These are phyloP conservation scores for Talaromyces islandicus DNA, from an alignment of 2,329 filamentous ascomycete species.

Conservation along the genomic window DNA sequence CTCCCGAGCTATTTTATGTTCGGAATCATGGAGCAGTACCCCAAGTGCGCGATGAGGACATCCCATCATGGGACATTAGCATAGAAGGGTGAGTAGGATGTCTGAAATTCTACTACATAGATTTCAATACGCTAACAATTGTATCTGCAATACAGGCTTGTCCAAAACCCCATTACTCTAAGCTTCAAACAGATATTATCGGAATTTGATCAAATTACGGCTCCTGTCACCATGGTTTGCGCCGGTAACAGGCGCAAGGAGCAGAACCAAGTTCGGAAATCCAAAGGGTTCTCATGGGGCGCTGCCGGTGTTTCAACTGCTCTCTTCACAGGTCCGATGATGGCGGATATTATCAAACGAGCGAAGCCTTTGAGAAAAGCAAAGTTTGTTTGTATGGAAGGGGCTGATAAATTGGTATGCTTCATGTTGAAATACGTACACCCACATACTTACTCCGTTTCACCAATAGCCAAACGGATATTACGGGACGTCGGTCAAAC, in stretches of 20 bases:
- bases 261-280: constrained; percentile 84
- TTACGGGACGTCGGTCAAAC: constrained; percentile 81
- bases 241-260: constrained; percentile 90
- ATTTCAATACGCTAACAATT: background rate
- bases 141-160: constrained; percentile 46
- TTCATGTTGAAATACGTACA: background rate
- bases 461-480: constrained; percentile 65
- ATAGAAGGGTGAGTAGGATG: constrained; percentile 58
- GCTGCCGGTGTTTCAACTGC: constrained; percentile 80
- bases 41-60: constrained; percentile 63
- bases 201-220: constrained; percentile 74
- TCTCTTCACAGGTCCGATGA: constrained; percentile 75
- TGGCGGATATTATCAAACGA: constrained; percentile 63
- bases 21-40: constrained; percentile 85
- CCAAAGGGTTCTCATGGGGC: constrained; percentile 93
- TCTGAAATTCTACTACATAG: background rate
- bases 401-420: constrained; percentile 67
- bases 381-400: constrained; percentile 84
- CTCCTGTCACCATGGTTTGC: constrained; percentile 83
- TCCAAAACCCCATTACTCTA: constrained; percentile 68
- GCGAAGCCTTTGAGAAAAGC: constrained; percentile 66
- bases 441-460: constrained; percentile 1
- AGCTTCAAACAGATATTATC: constrained; percentile 66
- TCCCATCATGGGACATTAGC: constrained; percentile 73
- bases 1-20: constrained; percentile 84